Evolutionary conservation across 768 basidiomycete genomes (phyloP).

Genomic region (Leucocoprinus leucothites): DNA sequence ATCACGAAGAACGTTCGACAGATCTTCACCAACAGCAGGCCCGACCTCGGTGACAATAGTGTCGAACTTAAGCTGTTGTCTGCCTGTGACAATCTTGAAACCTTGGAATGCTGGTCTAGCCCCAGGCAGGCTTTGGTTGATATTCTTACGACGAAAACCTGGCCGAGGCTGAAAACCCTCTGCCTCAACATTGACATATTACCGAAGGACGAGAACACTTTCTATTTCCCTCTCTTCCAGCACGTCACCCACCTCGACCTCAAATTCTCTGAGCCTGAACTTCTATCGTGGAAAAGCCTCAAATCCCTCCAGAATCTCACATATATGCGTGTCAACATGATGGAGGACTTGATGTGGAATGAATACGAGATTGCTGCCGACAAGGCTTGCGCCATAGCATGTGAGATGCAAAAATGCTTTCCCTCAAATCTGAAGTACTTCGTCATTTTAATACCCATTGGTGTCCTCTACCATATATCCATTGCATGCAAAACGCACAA

Average conservation of each 20-base stretch:
- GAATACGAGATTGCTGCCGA: background rate
- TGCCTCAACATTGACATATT: background rate
- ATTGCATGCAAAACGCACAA: background rate
- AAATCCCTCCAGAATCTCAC: slow-evolving; percentile 1
- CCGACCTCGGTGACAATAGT: background rate
- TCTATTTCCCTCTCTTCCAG: slow-evolving; percentile 7
- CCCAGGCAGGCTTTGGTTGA: background rate
- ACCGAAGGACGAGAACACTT: slow-evolving; percentile 4
- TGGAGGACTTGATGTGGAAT: background rate
- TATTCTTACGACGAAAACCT: background rate
- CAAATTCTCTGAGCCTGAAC: background rate
- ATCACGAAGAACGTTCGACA: background rate
- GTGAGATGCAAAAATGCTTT: background rate
- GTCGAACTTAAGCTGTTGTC: slow-evolving; percentile 1
- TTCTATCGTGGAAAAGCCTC: slow-evolving; percentile 4
- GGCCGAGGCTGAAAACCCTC: slow-evolving; percentile 1
- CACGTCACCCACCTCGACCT: slow-evolving; percentile 8
- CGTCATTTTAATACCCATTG: background rate
- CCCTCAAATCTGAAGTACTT: slow-evolving; percentile 2
- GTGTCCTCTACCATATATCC: background rate
- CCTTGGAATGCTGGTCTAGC: slow-evolving; percentile 3
- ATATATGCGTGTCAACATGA: background rate
- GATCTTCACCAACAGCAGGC: slow-evolving; percentile 1
- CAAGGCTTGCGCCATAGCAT: background rate
- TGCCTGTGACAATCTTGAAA: background rate